Evolutionary conservation across 108 stramenopile genomes (phyloP).

Genomic region (Cylindrotheca fusiformis): DNA sequence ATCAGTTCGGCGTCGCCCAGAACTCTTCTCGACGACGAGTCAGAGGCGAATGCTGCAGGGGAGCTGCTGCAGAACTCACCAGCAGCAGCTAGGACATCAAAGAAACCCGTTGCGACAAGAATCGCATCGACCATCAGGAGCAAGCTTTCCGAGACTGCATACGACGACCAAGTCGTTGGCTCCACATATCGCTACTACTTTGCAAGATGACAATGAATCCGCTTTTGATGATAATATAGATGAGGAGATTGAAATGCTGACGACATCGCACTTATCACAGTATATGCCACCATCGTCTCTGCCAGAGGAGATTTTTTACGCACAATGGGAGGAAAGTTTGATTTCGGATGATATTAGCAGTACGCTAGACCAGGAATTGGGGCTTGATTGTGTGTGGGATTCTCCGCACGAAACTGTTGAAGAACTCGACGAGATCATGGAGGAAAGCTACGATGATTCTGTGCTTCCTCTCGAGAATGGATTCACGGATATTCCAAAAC

Average conservation of each 20-base stretch:
- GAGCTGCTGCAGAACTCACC: no score
- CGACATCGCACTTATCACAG: constrained; percentile 6
- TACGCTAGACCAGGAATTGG: constrained; percentile 10
- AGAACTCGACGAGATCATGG: constrained; percentile 5
- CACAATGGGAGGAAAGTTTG: not conserved
- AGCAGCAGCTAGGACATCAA: no score
- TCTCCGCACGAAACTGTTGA: constrained; percentile 1
- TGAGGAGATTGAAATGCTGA: constrained; percentile 4
- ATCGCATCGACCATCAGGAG: no score
- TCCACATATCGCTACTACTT: not conserved
- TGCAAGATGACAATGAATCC: not conserved
- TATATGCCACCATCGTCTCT: not conserved
- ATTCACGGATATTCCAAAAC: not conserved
- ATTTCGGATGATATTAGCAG: not conserved
- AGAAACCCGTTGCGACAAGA: no score
- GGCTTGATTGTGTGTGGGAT: constrained; percentile 10
- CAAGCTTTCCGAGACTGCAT: not conserved
- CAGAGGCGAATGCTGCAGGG: not conserved
- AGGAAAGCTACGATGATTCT: constrained; percentile 3
- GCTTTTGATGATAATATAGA: not conserved
- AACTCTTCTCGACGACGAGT: not conserved
- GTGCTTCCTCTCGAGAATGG: not conserved
- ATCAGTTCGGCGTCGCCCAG: not conserved
- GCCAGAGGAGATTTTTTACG: constrained; percentile 7
- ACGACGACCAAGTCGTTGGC: not conserved